These are phyloP conservation scores for Cochlearia excelsa DNA, from an alignment of 345 rosid species.

Conservation along the genomic window DNA sequence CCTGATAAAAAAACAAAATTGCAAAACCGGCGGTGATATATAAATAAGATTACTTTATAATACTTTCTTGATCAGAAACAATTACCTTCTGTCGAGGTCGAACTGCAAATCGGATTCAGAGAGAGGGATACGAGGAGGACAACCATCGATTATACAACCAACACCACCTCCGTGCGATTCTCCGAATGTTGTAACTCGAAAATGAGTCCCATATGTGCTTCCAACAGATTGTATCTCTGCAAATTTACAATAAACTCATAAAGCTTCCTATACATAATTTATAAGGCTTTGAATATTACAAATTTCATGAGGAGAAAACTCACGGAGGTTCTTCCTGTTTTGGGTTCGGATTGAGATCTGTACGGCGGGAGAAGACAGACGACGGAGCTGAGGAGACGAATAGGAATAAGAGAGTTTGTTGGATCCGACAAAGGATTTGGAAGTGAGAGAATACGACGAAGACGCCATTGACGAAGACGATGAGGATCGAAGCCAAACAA, in stretches of 20 bases:
- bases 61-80: too few species aligned
- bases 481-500: not conserved
- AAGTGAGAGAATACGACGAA: slow-evolving; percentile 50
- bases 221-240: slow-evolving; percentile 84
- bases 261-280: not conserved
- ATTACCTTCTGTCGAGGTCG: slow-evolving; percentile 89
- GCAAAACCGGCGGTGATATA: too few species aligned
- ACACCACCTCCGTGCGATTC: slow-evolving; percentile 99
- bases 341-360: slow-evolving; percentile 45
- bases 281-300: too few species aligned
- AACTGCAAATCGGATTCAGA: slow-evolving; percentile 77
- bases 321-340: slow-evolving; percentile 49
- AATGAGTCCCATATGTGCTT: slow-evolving; percentile 72
- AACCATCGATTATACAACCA: slow-evolving; percentile 92
- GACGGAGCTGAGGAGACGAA: slow-evolving; percentile 50
- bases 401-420: slow-evolving; percentile 33
- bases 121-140: slow-evolving; percentile 87
- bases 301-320: too few species aligned
- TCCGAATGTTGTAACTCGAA: slow-evolving; percentile 85
- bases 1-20: slow-evolving; percentile 52
- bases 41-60: too few species aligned
- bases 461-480: slow-evolving; percentile 57
- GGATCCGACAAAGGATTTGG: slow-evolving; percentile 50
- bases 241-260: slow-evolving; percentile 9
- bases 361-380: slow-evolving; percentile 40